These are phyloP conservation scores for Zizania palustris DNA, from an alignment of 202 grass and related monocot genomes.

Conservation along the genomic window DNA sequence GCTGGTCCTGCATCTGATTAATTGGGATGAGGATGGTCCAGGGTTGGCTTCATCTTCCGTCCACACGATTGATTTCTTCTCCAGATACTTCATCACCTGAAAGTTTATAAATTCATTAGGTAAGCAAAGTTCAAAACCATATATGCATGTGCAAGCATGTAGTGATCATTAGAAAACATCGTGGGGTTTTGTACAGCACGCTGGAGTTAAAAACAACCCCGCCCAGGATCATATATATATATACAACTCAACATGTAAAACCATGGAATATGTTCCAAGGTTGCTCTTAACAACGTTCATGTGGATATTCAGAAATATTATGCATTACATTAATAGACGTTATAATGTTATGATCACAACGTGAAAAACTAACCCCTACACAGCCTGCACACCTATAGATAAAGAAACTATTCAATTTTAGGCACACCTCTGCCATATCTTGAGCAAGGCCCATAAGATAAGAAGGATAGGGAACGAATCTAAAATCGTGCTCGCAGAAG, in stretches of 20 bases:
- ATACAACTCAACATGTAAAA: background rate
- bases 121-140: constrained; percentile 1
- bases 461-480: background rate
- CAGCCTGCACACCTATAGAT: background rate
- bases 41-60: constrained; percentile 54
- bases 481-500: background rate
- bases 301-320: background rate
- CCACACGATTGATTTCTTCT: constrained; percentile 72
- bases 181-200: constrained; percentile 2
- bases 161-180: background rate
- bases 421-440: constrained; percentile 1
- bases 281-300: background rate
- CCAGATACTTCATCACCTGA: constrained; percentile 72
- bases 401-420: background rate
- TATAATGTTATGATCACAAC: background rate
- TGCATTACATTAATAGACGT: background rate
- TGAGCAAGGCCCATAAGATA: constrained; percentile 6
- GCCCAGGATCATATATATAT: background rate
- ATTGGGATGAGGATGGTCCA: constrained; percentile 59
- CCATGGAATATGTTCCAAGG: constrained; percentile 7
- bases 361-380: background rate
- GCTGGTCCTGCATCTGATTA: constrained; percentile 56
- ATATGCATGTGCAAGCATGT: background rate
- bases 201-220: background rate
- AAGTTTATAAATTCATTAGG: constrained; percentile 13